Conservation (phyloP, 176 grass and related monocot species). For the Phyllostachys edulis region DNA sequence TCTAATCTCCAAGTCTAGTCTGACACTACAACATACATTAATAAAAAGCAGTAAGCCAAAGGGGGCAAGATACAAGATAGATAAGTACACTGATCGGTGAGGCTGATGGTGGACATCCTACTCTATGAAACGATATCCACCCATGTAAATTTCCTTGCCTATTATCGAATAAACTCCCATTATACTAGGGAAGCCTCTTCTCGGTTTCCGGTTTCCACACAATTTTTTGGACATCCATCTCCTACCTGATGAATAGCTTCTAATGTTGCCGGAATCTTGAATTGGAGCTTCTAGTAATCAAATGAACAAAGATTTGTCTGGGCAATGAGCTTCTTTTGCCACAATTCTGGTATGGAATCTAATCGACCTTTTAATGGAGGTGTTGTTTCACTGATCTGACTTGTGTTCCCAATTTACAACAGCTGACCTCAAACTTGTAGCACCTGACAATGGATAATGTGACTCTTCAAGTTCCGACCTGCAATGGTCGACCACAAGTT, state of each 20-base stretch:
- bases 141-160: background rate
- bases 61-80: background rate
- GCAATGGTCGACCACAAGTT: constrained; percentile 78
- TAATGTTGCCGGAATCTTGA: constrained; percentile 7
- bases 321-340: constrained; percentile 11
- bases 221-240: background rate
- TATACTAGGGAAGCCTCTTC: background rate
- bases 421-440: constrained; percentile 50
- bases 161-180: background rate
- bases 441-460: constrained; percentile 90
- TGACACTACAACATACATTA: constrained; percentile 20
- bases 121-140: background rate
- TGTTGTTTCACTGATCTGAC: background rate
- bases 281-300: constrained; percentile 1
- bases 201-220: background rate
- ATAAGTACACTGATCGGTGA: background rate
- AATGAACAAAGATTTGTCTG: constrained; percentile 21
- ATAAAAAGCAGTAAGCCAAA: background rate
- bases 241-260: background rate
- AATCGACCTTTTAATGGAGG: constrained; percentile 13
- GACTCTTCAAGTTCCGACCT: constrained; percentile 57
- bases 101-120: background rate
- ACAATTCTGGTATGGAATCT: background rate
- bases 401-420: background rate
- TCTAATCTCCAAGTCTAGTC: constrained; percentile 22